These are phyloP conservation scores for Domatiomyces globalis DNA, from an alignment of 2,329 filamentous ascomycete genomes.

Conservation along the genomic window DNA sequence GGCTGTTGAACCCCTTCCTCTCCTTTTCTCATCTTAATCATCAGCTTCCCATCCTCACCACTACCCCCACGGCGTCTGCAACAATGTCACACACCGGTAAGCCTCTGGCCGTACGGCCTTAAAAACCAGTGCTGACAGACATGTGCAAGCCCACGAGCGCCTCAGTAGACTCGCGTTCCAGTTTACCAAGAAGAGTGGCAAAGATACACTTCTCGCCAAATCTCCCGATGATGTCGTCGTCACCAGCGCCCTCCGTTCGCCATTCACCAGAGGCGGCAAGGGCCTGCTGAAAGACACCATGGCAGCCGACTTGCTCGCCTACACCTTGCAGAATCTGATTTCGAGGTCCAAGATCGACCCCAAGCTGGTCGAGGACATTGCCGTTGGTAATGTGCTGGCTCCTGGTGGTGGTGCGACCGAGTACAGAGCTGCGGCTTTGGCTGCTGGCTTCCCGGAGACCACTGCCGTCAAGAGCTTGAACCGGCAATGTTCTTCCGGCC, in stretches of 20 bases:
- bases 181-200: conserved; percentile 21
- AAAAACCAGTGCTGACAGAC: conserved; percentile 14
- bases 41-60: neutral
- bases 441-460: conserved; percentile 76
- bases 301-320: conserved; percentile 70
- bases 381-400: conserved; percentile 78
- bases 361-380: conserved; percentile 75
- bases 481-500: conserved; percentile 83
- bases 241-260: conserved; percentile 78
- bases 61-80: neutral
- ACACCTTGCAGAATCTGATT: conserved; percentile 68
- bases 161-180: conserved; percentile 46
- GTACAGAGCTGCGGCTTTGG: conserved; percentile 81
- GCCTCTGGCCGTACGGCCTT: conserved; percentile 5
- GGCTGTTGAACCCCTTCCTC: neutral
- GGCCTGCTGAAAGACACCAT: conserved; percentile 92
- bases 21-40: neutral
- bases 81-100: neutral
- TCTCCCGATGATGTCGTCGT: conserved; percentile 64
- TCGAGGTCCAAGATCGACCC: conserved; percentile 82
- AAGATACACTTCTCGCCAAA: conserved; percentile 31
- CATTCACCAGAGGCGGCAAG: conserved; percentile 84
- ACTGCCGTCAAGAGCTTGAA: conserved; percentile 81
- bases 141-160: conserved; percentile 39
- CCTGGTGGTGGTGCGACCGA: conserved; percentile 92